phyloP scores from a whole-genome alignment of 495 filamentous ascomycete genomes.

The Aspergillus cristatus region DNA sequence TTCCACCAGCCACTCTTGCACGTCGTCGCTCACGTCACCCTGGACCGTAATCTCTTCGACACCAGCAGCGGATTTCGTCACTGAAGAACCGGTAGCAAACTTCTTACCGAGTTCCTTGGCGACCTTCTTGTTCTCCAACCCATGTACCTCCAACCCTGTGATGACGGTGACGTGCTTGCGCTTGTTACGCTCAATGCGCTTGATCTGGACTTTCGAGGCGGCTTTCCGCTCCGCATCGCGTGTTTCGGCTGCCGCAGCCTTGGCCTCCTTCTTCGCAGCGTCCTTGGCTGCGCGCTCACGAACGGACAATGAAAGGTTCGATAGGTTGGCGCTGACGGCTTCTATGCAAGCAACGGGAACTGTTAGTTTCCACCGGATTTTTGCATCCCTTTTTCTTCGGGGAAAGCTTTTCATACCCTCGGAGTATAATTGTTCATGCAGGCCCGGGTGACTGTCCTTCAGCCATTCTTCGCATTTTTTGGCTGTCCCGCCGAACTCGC shows the following conservation, averaged over 20 bases:
- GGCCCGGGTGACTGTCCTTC: constrained; percentile 56
- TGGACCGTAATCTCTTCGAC: constrained; percentile 97
- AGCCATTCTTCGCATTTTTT: constrained; percentile 98
- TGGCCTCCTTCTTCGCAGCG: constrained; percentile 87
- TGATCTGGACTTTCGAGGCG: constrained; percentile 76
- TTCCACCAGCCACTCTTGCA: constrained; percentile 82
- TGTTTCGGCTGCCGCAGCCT: constrained; percentile 73
- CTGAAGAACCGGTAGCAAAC: constrained; percentile 83
- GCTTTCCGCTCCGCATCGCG: constrained; percentile 70
- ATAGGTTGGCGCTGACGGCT: constrained; percentile 70
- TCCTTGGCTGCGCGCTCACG: constrained; percentile 91
- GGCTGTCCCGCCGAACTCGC: constrained; percentile 96
- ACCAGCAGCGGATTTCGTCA: constrained; percentile 78
- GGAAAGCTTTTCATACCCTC: constrained; percentile 56
- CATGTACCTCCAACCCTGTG: constrained; percentile 80
- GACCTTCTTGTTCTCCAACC: constrained; percentile 86
- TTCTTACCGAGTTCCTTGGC: constrained; percentile 40
- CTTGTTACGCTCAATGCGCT: constrained; percentile 96
- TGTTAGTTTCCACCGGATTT: constrained; percentile 1
- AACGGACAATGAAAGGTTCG: constrained; percentile 75
- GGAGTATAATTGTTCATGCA: constrained; percentile 76
- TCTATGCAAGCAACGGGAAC: too few relatives aligned
- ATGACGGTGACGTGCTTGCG: constrained; percentile 90
- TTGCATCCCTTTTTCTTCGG: too few relatives aligned
- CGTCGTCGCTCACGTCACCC: constrained; percentile 91